Evolutionary conservation across 2,329 filamentous ascomycete species (phyloP).

Genomic region (Fragosphaeria purpurea): DNA sequence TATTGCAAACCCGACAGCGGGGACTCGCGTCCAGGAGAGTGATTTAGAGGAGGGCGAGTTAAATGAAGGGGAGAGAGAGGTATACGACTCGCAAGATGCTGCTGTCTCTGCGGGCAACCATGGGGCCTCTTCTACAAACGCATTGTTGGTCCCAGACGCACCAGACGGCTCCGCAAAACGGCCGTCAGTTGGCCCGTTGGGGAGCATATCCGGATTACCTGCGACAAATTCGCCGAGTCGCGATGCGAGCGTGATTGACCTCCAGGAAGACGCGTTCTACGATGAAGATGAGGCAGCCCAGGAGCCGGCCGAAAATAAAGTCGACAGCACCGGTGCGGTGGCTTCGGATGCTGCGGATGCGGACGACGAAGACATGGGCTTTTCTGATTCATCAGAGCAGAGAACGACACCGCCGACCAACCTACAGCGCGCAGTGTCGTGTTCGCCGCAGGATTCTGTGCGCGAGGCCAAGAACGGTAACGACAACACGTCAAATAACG

Average conservation of each 20-base stretch:
- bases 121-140: too few species aligned
- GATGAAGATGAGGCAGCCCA: slow-evolving; percentile 12
- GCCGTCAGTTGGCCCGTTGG: too few species aligned
- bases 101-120: neutral
- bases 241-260: slow-evolving; percentile 14
- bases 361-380: slow-evolving; percentile 11
- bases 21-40: neutral
- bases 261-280: slow-evolving; percentile 13
- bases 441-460: slow-evolving; percentile 10
- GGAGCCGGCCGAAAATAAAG: slow-evolving; percentile 8
- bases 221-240: slow-evolving; percentile 7
- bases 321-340: slow-evolving; percentile 2
- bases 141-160: neutral
- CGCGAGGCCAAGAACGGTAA: neutral
- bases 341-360: slow-evolving; percentile 8
- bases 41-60: slow-evolving; percentile 64
- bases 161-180: neutral
- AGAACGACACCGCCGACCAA: neutral
- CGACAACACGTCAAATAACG: neutral
- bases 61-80: slow-evolving; percentile 56
- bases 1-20: too few species aligned
- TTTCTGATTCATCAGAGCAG: slow-evolving; percentile 8
- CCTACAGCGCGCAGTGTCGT: slow-evolving; percentile 6
- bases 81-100: slow-evolving; percentile 35
- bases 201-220: neutral